These are phyloP conservation scores for Xylogone sp. DNA, from an alignment of 2,329 filamentous ascomycete genomes.

Conservation along the genomic window DNA sequence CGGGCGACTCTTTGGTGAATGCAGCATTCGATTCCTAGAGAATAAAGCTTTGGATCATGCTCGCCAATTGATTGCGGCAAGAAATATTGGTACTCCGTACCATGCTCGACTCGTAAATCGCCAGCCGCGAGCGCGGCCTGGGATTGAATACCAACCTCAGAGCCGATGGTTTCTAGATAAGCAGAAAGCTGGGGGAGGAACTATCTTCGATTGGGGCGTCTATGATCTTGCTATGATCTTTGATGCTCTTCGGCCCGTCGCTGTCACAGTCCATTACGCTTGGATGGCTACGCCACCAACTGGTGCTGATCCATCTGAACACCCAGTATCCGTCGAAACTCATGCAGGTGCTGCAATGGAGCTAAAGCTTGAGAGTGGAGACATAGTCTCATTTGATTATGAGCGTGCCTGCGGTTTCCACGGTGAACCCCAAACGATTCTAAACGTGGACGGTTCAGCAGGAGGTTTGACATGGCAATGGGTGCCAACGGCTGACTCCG, in stretches of 20 bases:
- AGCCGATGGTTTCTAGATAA: not conserved
- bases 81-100: not conserved
- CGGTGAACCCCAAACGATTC: not conserved
- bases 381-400: not conserved
- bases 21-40: not conserved
- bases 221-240: not conserved
- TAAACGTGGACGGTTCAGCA: not conserved
- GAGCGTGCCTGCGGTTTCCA: not conserved
- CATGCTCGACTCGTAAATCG: not conserved
- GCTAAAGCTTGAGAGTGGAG: not conserved
- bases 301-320: not conserved
- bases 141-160: not conserved
- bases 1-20: not conserved
- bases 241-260: not conserved
- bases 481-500: not conserved
- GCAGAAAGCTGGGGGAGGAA: not conserved
- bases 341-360: not conserved
- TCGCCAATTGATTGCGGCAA: not conserved
- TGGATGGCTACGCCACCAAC: not conserved
- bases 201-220: not conserved
- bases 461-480: not conserved
- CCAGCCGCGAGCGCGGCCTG: not conserved
- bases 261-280: not conserved
- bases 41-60: not conserved
- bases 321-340: not conserved